A percentile compares a stretch with the other conserved stretches of the same genome.
phyloP scores from a whole-genome alignment of 1,284 basidiomycete genomes.

The Phellopilus nigrolimitatus region DNA sequence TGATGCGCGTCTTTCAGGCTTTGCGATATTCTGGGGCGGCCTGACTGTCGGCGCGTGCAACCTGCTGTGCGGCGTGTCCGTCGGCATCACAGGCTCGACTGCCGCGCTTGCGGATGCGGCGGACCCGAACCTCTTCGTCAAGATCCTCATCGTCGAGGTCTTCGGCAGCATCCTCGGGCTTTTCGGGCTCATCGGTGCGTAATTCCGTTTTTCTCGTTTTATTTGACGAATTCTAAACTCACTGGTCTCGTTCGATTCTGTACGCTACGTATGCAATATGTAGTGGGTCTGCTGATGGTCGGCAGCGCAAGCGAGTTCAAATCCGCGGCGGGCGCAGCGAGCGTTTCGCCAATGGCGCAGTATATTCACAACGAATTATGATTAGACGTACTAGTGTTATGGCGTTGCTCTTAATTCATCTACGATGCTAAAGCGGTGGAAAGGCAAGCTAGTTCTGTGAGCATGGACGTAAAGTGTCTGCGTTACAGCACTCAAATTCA shows the following conservation, averaged over 20 bases:
- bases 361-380: slow-evolving; percentile 14
- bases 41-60: slow-evolving; percentile 89
- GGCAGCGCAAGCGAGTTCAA: slow-evolving; percentile 52
- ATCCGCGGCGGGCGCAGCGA: slow-evolving; percentile 18
- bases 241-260: too few relatives aligned
- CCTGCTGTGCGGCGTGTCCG: slow-evolving; percentile 87
- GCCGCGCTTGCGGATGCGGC: slow-evolving; percentile 91
- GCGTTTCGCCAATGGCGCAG: slow-evolving; percentile 12
- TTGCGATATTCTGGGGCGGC: slow-evolving; percentile 92
- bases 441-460: too few relatives aligned
- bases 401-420: too few relatives aligned
- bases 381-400: not conserved
- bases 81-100: slow-evolving; percentile 89
- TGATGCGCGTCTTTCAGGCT: slow-evolving; percentile 46
- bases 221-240: not conserved
- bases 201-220: not conserved
- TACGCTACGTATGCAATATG: slow-evolving; percentile 7
- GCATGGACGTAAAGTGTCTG: too few relatives aligned
- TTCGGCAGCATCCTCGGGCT: slow-evolving; percentile 91
- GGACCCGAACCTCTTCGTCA: slow-evolving; percentile 89
- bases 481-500: too few relatives aligned
- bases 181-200: slow-evolving; percentile 86
- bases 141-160: slow-evolving; percentile 91
- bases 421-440: too few relatives aligned
- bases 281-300: slow-evolving; percentile 68